Evolutionary conservation across 2,329 filamentous ascomycete species (phyloP).

Genomic region (Pezicula rhizophila): DNA sequence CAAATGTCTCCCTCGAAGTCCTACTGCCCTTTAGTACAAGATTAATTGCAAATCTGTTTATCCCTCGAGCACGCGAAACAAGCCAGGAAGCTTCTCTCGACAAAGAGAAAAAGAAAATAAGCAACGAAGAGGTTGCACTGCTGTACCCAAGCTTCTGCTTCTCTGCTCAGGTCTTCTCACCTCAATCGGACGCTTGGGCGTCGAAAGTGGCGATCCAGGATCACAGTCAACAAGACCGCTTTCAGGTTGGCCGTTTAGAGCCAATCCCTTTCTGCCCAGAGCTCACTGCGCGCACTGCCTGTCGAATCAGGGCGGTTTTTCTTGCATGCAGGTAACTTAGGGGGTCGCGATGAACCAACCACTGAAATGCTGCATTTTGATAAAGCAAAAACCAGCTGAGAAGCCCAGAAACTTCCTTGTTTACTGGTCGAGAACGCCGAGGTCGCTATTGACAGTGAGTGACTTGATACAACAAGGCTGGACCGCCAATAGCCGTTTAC

Average conservation of each 20-base stretch:
- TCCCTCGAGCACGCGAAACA: not conserved
- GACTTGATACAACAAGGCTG: too few species aligned
- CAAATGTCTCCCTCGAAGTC: too few species aligned
- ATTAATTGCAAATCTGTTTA: too few species aligned
- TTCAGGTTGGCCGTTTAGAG: not conserved
- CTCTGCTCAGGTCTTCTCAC: not conserved
- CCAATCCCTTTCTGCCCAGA: slow-evolving; percentile 1
- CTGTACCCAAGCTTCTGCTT: not conserved
- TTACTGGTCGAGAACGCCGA: too few species aligned
- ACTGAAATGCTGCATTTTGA: not conserved
- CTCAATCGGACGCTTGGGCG: not conserved
- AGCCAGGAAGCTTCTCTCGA: not conserved
- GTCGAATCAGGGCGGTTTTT: not conserved
- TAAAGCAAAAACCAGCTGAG: not conserved
- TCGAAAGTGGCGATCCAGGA: not conserved
- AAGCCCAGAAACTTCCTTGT: too few species aligned
- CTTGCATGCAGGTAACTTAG: not conserved
- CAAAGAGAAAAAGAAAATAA: not conserved
- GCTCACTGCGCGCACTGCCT: not conserved
- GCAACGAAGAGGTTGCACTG: not conserved
- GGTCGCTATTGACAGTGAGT: too few species aligned
- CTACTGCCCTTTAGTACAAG: too few species aligned
- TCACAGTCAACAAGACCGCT: too few species aligned
- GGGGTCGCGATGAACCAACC: slow-evolving; percentile 1
- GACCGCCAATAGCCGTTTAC: not conserved